phyloP scores from a whole-genome alignment of 2,329 filamentous ascomycete genomes.

The Claviceps purpurea region DNA sequence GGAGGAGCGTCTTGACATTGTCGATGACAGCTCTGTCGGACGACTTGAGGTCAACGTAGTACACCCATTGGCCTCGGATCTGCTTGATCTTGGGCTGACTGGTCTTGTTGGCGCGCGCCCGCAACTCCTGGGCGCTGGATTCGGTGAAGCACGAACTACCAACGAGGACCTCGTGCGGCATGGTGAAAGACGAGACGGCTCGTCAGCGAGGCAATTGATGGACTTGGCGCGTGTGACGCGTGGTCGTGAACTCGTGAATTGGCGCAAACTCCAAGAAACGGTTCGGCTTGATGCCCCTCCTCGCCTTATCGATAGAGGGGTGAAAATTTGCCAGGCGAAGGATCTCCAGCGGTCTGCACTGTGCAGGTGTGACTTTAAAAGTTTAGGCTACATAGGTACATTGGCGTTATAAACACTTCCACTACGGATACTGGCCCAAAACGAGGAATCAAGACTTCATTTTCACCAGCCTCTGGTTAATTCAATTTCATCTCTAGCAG shows the following conservation, averaged over 20 bases:
- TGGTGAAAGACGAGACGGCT: conserved; percentile 10
- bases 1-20: conserved; percentile 33
- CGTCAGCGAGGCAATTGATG: not conserved
- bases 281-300: conserved; percentile 6
- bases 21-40: conserved; percentile 29
- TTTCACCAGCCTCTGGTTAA: no score
- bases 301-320: conserved; percentile 9
- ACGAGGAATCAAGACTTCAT: no score
- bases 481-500: no score
- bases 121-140: conserved; percentile 30
- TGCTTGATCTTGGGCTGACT: conserved; percentile 30
- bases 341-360: no score
- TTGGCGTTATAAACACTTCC: no score
- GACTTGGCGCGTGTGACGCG: not conserved
- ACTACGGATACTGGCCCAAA: no score
- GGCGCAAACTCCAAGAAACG: not conserved
- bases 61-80: conserved; percentile 44
- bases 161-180: conserved; percentile 24
- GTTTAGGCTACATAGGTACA: no score
- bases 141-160: conserved; percentile 36
- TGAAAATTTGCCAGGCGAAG: conserved; percentile 8
- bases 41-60: conserved; percentile 51
- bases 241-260: not conserved
- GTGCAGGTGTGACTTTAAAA: no score
- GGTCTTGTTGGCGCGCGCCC: conserved; percentile 29